Evolutionary conservation across 345 rosid genomes (phyloP).

Genomic region (Carallia pectinifolia): DNA sequence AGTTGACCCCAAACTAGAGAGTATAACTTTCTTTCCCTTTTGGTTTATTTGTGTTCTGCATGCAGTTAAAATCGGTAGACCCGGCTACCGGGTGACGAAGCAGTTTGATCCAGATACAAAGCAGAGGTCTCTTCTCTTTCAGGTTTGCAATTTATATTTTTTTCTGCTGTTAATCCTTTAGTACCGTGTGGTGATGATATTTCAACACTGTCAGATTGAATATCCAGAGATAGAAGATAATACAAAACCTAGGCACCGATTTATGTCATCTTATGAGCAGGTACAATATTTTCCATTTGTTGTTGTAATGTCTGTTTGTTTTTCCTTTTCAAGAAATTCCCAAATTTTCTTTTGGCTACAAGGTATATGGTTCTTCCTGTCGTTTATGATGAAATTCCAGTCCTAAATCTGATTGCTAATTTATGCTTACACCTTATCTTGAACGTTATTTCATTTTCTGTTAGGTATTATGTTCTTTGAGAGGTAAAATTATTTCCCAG

Average conservation of each 20-base stretch:
- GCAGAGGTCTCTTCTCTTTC: slow-evolving; percentile 94
- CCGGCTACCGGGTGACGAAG: slow-evolving; percentile 92
- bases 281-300: slow-evolving; percentile 23
- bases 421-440: too few species aligned
- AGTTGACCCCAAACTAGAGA: neutral
- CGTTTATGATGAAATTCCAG: too few species aligned
- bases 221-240: slow-evolving; percentile 97
- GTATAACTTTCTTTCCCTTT: neutral
- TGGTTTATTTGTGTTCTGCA: neutral
- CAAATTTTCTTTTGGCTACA: too few species aligned
- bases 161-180: neutral
- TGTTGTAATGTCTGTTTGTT: neutral
- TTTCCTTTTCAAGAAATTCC: too few species aligned
- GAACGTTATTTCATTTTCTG: too few species aligned
- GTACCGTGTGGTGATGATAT: neutral
- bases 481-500: neutral
- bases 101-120: slow-evolving; percentile 90
- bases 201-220: slow-evolving; percentile 50
- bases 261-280: slow-evolving; percentile 98
- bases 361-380: too few species aligned
- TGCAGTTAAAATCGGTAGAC: slow-evolving; percentile 96
- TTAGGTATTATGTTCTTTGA: neutral
- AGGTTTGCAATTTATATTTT: slow-evolving; percentile 37
- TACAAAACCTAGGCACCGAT: slow-evolving; percentile 82
- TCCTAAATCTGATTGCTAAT: too few species aligned